A percentile compares a stretch with the other conserved stretches of the same genome.
phyloP scores from a whole-genome alignment of 345 rosid genomes.

The Brassica juncea region DNA sequence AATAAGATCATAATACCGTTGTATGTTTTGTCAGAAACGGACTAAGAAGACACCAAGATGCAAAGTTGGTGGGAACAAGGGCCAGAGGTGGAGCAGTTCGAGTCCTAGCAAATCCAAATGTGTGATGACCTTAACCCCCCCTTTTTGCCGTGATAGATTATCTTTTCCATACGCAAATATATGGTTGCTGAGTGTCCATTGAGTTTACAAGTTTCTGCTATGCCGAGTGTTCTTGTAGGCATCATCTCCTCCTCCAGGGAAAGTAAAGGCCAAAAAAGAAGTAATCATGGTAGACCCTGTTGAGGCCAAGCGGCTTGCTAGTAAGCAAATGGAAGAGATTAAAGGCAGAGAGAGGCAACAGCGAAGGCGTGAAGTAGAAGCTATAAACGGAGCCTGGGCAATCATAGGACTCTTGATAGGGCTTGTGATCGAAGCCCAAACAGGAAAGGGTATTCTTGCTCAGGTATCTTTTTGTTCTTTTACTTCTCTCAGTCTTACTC shows the following conservation, averaged over 20 bases:
- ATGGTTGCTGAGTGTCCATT: neutral
- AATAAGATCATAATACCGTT: neutral
- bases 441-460: conserved; percentile 61
- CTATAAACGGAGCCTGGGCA: conserved; percentile 94
- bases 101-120: conserved; percentile 71
- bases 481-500: neutral
- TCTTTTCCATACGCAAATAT: conserved; percentile 36
- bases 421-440: conserved; percentile 81
- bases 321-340: conserved; percentile 68
- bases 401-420: conserved; percentile 83
- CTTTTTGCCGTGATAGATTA: conserved; percentile 19
- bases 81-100: conserved; percentile 58
- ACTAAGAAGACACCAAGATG: conserved; percentile 43
- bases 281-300: conserved; percentile 88
- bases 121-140: conserved; percentile 48
- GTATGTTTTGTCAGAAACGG: conserved; percentile 36
- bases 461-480: conserved; percentile 52
- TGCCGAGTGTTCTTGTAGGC: conserved; percentile 20
- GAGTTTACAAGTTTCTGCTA: neutral
- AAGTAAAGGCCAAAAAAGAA: conserved; percentile 39
- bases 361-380: conserved; percentile 81
- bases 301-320: conserved; percentile 85
- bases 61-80: conserved; percentile 37
- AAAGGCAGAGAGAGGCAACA: conserved; percentile 63
- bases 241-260: conserved; percentile 53